Conservation (phyloP, 139 green algal species). For the Ettlia oleoabundans region DNA sequence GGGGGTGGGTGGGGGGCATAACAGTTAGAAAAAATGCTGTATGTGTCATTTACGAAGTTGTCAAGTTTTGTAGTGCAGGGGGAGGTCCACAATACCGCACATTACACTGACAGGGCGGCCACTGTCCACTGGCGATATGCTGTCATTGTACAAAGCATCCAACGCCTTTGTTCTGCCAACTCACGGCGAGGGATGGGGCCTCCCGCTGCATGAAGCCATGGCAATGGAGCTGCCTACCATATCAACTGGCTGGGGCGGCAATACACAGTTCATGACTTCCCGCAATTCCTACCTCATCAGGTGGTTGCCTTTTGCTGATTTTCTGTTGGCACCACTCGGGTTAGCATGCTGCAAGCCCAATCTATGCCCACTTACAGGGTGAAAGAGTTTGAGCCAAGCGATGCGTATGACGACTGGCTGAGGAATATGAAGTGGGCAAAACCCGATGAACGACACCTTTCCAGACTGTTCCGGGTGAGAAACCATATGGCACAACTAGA, state of each 20-base stretch:
- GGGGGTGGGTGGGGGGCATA: no score
- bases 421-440: slow-evolving; percentile 14
- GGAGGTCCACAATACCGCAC: slow-evolving; percentile 3
- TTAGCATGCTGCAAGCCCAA: no score
- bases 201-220: slow-evolving; percentile 40
- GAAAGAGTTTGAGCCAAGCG: neutral
- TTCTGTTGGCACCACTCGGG: neutral
- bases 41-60: no score
- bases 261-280: slow-evolving; percentile 30
- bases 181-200: slow-evolving; percentile 40
- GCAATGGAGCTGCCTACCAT: slow-evolving; percentile 35
- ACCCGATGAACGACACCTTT: slow-evolving; percentile 14
- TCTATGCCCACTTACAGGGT: no score
- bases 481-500: no score
- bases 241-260: slow-evolving; percentile 22
- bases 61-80: neutral
- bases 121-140: slow-evolving; percentile 20
- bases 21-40: no score
- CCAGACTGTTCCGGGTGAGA: neutral
- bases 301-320: neutral
- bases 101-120: slow-evolving; percentile 2
- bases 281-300: slow-evolving; percentile 8
- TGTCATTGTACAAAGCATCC: slow-evolving; percentile 4
- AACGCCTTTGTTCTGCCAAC: slow-evolving; percentile 40
- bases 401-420: slow-evolving; percentile 29